Evolutionary conservation across 331 rosid genomes (phyloP).

Genomic region (Quercus phellos): DNA sequence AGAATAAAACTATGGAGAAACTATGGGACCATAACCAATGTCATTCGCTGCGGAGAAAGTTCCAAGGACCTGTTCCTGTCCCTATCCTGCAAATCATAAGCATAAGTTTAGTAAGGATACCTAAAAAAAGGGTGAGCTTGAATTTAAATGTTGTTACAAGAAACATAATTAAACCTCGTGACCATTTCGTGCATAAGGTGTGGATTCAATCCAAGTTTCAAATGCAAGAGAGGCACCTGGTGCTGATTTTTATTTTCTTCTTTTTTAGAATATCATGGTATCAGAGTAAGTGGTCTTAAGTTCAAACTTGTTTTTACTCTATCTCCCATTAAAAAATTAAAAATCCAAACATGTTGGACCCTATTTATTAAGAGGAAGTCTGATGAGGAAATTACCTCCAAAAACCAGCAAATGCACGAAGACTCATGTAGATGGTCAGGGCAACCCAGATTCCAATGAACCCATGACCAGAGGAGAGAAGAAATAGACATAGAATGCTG

Average conservation of each 20-base stretch:
- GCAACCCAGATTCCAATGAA: conserved; percentile 62
- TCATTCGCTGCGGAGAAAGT: conserved; percentile 42
- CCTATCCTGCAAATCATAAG: conserved; percentile 60
- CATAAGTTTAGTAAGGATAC: neutral
- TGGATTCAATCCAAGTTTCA: neutral
- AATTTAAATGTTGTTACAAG: neutral
- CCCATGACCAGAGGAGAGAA: conserved; percentile 43
- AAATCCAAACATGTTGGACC: neutral
- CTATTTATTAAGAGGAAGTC: neutral
- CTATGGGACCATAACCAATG: conserved; percentile 2
- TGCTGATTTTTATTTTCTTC: too few relatives aligned
- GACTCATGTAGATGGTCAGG: conserved; percentile 49
- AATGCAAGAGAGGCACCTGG: neutral
- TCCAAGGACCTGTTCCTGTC: conserved; percentile 85
- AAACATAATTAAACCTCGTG: neutral
- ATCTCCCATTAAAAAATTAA: too few relatives aligned
- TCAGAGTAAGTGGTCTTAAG: neutral
- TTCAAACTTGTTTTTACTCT: too few relatives aligned
- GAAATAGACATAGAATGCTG: conserved; percentile 44
- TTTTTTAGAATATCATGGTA: too few relatives aligned
- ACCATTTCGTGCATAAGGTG: neutral
- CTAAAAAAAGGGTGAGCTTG: neutral
- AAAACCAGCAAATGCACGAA: conserved; percentile 55
- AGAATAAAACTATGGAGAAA: neutral
- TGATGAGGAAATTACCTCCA: conserved; percentile 27